phyloP scores from a whole-genome alignment of 2,329 filamentous ascomycete genomes.

The Ceratocystis cacaofunesta region DNA sequence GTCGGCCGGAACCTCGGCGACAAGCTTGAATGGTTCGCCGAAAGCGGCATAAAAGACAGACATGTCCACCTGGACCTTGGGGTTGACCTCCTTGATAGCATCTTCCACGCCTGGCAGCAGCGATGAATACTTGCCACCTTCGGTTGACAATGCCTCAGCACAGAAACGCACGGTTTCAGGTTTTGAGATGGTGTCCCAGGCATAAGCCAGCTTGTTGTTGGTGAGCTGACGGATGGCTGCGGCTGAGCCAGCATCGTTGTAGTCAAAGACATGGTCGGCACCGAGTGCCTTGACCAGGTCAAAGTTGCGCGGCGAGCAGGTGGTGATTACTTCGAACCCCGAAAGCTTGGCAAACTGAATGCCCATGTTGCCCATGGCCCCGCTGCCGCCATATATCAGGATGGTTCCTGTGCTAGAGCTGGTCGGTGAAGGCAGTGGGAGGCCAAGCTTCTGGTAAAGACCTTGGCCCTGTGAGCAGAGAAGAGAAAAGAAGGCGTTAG shows the following conservation, averaged over 20 bases:
- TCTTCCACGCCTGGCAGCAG: slow-evolving; percentile 28
- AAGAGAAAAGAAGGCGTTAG: no score
- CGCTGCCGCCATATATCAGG: slow-evolving; percentile 33
- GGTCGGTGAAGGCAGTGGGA: slow-evolving; percentile 32
- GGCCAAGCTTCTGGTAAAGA: slow-evolving; percentile 33
- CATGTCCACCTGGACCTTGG: slow-evolving; percentile 22
- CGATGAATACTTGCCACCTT: slow-evolving; percentile 27
- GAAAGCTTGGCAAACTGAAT: slow-evolving; percentile 28
- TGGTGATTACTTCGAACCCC: slow-evolving; percentile 26
- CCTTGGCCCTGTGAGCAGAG: slow-evolving; percentile 29
- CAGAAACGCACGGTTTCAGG: slow-evolving; percentile 21
- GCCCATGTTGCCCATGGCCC: slow-evolving; percentile 37
- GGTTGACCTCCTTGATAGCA: slow-evolving; percentile 30
- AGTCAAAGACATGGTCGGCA: slow-evolving; percentile 35
- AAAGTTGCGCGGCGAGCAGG: slow-evolving; percentile 27
- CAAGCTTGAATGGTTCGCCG: slow-evolving; percentile 25
- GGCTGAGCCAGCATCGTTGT: slow-evolving; percentile 22
- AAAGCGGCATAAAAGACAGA: slow-evolving; percentile 30
- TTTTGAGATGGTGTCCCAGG: slow-evolving; percentile 21
- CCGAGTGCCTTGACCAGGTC: slow-evolving; percentile 29
- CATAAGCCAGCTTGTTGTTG: slow-evolving; percentile 19
- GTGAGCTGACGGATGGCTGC: slow-evolving; percentile 21
- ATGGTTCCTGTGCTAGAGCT: slow-evolving; percentile 23
- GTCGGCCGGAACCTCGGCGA: slow-evolving; percentile 19
- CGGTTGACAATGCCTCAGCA: slow-evolving; percentile 22